A percentile compares a stretch with the other conserved stretches of the same genome.
phyloP scores from a whole-genome alignment of 2,329 filamentous ascomycete species.

The Diaporthe sp. region DNA sequence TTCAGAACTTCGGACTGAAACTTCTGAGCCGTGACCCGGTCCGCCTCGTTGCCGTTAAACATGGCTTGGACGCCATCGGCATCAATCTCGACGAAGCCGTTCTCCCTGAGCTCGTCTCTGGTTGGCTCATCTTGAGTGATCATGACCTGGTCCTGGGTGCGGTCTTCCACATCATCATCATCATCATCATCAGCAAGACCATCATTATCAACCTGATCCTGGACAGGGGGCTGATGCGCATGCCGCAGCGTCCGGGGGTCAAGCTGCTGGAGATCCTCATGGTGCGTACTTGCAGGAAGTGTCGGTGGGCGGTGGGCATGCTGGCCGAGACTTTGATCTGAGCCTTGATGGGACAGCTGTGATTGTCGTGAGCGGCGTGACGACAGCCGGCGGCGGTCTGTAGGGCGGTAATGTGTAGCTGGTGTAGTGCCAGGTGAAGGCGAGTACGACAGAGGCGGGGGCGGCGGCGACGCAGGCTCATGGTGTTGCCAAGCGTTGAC shows the following conservation, averaged over 20 bases:
- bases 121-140: not conserved
- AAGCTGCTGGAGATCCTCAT: conserved; percentile 32
- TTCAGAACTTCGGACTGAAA: conserved; percentile 37
- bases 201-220: conserved; percentile 2
- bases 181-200: not conserved
- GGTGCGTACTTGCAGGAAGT: not conserved
- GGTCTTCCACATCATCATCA: not conserved
- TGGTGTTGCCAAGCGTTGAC: conserved; percentile 36
- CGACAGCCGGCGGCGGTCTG: conserved; percentile 10
- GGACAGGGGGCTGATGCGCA: conserved; percentile 4
- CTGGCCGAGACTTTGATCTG: conserved; percentile 29
- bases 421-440: conserved; percentile 33
- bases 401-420: conserved; percentile 34
- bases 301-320: conserved; percentile 10
- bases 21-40: conserved; percentile 38
- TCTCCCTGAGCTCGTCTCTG: conserved; percentile 10
- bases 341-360: conserved; percentile 30
- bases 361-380: conserved; percentile 12
- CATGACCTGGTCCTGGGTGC: not conserved
- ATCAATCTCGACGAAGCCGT: conserved; percentile 37
- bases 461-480: conserved; percentile 38
- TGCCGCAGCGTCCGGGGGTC: conserved; percentile 18
- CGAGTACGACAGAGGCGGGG: conserved; percentile 38
- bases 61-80: conserved; percentile 35
- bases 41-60: conserved; percentile 39